Evolutionary conservation across 148 eudicot species (phyloP).

Genomic region (Nyssa sinensis): DNA sequence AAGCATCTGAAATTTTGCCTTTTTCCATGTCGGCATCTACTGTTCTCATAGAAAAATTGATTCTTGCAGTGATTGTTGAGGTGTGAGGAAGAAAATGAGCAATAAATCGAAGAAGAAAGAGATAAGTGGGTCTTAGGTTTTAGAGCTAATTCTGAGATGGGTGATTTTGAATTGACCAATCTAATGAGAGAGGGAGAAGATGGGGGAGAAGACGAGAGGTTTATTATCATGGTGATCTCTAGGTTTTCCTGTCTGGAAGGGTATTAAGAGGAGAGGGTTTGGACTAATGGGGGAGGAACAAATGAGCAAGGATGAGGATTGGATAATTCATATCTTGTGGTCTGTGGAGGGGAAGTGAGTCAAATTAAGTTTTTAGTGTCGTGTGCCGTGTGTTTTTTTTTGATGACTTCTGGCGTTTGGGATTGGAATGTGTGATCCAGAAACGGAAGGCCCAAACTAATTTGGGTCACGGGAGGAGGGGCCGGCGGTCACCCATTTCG

Average conservation of each 20-base stretch:
- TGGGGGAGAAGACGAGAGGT: conserved; percentile 45
- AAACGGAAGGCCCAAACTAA: no score
- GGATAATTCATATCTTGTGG: conserved; percentile 48
- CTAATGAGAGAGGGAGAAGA: conserved; percentile 28
- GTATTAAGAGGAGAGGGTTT: conserved; percentile 2
- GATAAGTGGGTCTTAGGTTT: conserved; percentile 40
- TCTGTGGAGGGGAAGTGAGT: conserved; percentile 36
- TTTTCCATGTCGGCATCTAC: conserved; percentile 13
- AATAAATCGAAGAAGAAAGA: conserved; percentile 22
- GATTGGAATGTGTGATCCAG: no score
- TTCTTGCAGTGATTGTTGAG: conserved; percentile 21
- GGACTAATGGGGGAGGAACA: conserved; percentile 13
- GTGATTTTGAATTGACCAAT: conserved; percentile 38
- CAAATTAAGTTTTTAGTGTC: not conserved
- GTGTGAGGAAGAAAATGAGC: conserved; percentile 14
- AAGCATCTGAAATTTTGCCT: conserved; percentile 27
- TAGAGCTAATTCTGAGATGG: conserved; percentile 25
- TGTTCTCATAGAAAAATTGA: conserved; percentile 6
- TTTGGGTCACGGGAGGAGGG: no score
- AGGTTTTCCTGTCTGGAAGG: not conserved
- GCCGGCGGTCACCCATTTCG: no score
- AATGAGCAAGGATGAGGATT: conserved; percentile 14
- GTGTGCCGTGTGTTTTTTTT: not conserved
- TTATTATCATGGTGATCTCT: conserved; percentile 42
- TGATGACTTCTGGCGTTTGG: no score